These are phyloP conservation scores for Colletotrichum zoysiae DNA, from an alignment of 2,329 filamentous ascomycete species.

Conservation along the genomic window DNA sequence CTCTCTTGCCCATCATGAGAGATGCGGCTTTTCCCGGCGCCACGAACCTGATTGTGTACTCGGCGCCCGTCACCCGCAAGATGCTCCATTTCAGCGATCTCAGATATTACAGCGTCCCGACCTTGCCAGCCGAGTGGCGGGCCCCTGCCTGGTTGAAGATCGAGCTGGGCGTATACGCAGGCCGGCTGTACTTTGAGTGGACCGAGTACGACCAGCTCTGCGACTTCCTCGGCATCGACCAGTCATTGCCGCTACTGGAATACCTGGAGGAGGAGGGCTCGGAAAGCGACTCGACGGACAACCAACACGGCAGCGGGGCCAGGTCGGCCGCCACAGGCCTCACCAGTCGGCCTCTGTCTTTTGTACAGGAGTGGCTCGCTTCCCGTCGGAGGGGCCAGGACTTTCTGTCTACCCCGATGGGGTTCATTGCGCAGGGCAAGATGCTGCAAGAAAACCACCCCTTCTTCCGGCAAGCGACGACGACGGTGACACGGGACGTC, in stretches of 20 bases:
- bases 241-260: conserved; percentile 17
- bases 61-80: conserved; percentile 68
- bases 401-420: conserved; percentile 70
- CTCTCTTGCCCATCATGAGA: conserved; percentile 61
- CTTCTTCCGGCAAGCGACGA: conserved; percentile 59
- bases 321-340: conserved; percentile 36
- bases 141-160: conserved; percentile 66
- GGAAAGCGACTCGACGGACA: conserved; percentile 5
- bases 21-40: conserved; percentile 48
- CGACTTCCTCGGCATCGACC: conserved; percentile 49
- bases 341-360: conserved; percentile 55
- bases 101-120: conserved; percentile 64
- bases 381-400: conserved; percentile 68
- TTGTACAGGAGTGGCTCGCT: conserved; percentile 69
- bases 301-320: neutral
- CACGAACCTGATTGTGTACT: conserved; percentile 67
- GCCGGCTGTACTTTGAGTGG: conserved; percentile 70
- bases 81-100: conserved; percentile 72
- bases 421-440: conserved; percentile 66
- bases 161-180: conserved; percentile 71
- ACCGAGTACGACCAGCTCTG: conserved; percentile 57
- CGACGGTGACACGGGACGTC: conserved; percentile 34
- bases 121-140: conserved; percentile 53
- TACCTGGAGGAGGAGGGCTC: conserved; percentile 17
- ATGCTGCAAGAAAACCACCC: conserved; percentile 60